These are phyloP conservation scores for Phytophthora hybrid DNA, from an alignment of 352 stramenopile genomes.

Conservation along the genomic window DNA sequence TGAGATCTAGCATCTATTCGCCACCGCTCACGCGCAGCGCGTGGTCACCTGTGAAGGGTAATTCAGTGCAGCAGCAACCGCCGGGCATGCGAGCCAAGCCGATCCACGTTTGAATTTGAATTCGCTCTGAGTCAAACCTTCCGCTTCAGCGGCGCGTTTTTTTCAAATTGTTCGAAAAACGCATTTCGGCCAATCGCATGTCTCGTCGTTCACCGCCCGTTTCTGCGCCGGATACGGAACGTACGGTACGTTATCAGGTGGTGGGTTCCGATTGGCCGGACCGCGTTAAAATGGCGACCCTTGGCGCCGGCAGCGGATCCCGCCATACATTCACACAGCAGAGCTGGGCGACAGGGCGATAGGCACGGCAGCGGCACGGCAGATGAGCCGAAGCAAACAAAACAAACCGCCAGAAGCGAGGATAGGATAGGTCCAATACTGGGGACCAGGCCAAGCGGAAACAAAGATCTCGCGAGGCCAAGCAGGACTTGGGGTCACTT, in stretches of 20 bases:
- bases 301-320: slow-evolving; percentile 1
- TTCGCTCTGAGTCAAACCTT: not conserved
- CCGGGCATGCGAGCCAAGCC: not conserved
- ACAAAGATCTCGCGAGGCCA: not conserved
- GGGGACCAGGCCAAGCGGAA: not conserved
- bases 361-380: not conserved
- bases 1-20: not conserved
- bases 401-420: not conserved
- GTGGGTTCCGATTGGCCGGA: slow-evolving; percentile 33
- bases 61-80: not conserved
- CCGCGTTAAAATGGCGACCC: slow-evolving; percentile 40
- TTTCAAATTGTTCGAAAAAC: not conserved
- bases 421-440: not conserved
- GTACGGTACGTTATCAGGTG: slow-evolving; percentile 27
- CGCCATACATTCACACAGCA: not conserved
- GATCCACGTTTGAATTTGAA: not conserved
- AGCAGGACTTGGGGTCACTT: slow-evolving; percentile 25
- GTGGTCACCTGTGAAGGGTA: not conserved
- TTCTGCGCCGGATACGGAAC: not conserved
- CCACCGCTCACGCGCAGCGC: too few species aligned
- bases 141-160: not conserved
- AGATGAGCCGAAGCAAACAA: not conserved
- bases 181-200: not conserved
- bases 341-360: slow-evolving; percentile 26
- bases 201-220: not conserved